A percentile compares a stretch with the other conserved stretches of the same genome.
Evolutionary conservation across 2,329 filamentous ascomycete genomes (phyloP).

Genomic region (Pseudogymnoascus destructans): DNA sequence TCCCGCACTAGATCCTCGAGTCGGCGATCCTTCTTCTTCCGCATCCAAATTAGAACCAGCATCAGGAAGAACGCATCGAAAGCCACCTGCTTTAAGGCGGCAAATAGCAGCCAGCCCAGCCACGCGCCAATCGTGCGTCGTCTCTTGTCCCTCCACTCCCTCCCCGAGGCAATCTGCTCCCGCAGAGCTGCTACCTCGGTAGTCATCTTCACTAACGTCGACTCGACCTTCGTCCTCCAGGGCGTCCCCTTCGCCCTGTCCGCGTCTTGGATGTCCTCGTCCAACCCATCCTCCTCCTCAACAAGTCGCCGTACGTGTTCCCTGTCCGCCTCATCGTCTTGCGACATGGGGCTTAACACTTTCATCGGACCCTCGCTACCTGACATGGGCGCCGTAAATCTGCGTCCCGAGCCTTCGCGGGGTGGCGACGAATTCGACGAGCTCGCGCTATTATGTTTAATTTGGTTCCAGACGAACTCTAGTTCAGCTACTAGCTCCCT

Average conservation of each 20-base stretch:
- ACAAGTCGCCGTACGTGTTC: conserved; percentile 35
- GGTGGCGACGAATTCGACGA: conserved; percentile 45
- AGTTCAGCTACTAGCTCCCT: conserved; percentile 81
- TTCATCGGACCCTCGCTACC: conserved; percentile 47
- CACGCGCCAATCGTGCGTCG: conserved; percentile 54
- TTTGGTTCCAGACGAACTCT: conserved; percentile 99
- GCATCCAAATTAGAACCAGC: conserved; percentile 58
- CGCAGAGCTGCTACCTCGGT: conserved; percentile 83
- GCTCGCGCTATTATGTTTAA: conserved; percentile 69
- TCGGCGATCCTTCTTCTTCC: conserved; percentile 54
- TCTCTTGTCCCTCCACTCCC: conserved; percentile 55
- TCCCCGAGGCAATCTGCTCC: conserved; percentile 72
- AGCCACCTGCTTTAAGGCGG: conserved; percentile 57
- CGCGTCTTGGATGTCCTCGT: conserved; percentile 30
- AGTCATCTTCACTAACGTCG: conserved; percentile 75
- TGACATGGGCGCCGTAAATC: conserved; percentile 34
- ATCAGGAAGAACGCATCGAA: conserved; percentile 56
- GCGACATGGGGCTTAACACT: conserved; percentile 74
- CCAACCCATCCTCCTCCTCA: conserved; percentile 34
- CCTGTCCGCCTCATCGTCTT: conserved; percentile 57
- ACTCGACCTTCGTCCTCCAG: conserved; percentile 75
- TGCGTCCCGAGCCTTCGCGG: conserved; percentile 29
- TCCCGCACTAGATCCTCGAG: conserved; percentile 63
- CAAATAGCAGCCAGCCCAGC: conserved; percentile 58
- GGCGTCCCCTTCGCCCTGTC: conserved; percentile 34